Evolutionary conservation across 2,329 filamentous ascomycete genomes (phyloP).

Genomic region (Fusarium illudens): DNA sequence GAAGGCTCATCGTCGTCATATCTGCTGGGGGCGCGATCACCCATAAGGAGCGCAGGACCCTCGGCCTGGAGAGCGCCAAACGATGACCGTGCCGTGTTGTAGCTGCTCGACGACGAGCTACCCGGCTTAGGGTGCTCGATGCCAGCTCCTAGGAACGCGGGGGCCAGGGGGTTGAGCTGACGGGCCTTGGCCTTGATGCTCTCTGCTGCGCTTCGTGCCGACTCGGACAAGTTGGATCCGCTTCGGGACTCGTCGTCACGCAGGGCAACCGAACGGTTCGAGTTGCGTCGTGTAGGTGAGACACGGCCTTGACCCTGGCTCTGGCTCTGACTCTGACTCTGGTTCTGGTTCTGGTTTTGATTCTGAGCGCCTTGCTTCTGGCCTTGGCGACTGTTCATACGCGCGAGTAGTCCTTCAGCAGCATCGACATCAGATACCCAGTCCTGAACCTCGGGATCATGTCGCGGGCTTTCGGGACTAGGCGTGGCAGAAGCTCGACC

Average conservation of each 20-base stretch:
- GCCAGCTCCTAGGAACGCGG: constrained; percentile 37
- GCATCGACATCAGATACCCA: constrained; percentile 67
- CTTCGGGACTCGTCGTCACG: constrained; percentile 62
- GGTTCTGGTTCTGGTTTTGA: neutral
- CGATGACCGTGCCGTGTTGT: constrained; percentile 63
- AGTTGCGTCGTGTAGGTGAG: constrained; percentile 52
- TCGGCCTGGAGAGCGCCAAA: constrained; percentile 63
- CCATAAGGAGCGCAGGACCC: constrained; percentile 58
- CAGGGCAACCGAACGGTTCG: constrained; percentile 47
- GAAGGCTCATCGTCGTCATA: constrained; percentile 54
- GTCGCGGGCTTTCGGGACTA: constrained; percentile 51
- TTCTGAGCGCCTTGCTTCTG: constrained; percentile 23
- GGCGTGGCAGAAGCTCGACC: constrained; percentile 49
- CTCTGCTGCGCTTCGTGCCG: constrained; percentile 56
- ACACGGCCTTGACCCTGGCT: constrained; percentile 39
- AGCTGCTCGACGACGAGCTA: constrained; percentile 56
- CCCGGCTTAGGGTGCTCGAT: constrained; percentile 46
- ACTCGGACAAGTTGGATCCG: constrained; percentile 65
- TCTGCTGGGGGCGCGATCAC: constrained; percentile 33
- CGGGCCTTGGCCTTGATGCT: constrained; percentile 49
- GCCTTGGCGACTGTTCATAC: constrained; percentile 47
- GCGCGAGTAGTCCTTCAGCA: constrained; percentile 60
- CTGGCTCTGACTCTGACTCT: neutral
- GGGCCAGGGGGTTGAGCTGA: constrained; percentile 47
- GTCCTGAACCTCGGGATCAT: constrained; percentile 64